A percentile compares a stretch with the other conserved stretches of the same genome.
Evolutionary conservation across 441 rosid genomes (phyloP).

Genomic region (Gossypium schwendimanii): DNA sequence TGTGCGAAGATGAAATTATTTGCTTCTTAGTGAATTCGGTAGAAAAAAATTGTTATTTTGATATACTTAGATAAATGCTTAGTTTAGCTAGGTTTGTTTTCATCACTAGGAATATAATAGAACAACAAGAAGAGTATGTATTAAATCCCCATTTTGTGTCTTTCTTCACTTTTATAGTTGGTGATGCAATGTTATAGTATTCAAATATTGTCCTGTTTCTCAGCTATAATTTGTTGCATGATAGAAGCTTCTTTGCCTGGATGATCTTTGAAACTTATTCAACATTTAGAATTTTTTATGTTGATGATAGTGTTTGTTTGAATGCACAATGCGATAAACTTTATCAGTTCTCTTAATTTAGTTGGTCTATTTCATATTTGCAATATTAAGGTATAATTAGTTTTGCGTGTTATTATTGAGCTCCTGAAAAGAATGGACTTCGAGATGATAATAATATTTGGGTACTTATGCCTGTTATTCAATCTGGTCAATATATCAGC

Average conservation of each 20-base stretch:
- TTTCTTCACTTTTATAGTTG: neutral
- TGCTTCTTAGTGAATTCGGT: neutral
- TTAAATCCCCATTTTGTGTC: neutral
- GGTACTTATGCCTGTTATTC: neutral
- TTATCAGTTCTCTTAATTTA: neutral
- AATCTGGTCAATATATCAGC: neutral
- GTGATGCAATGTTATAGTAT: neutral
- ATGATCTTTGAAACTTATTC: neutral
- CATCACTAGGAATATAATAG: neutral
- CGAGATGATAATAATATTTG: neutral
- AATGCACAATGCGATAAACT: neutral
- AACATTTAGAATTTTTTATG: neutral
- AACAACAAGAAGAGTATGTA: neutral
- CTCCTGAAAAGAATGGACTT: neutral
- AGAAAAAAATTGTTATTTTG: neutral
- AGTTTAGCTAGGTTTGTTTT: neutral
- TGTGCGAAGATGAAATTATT: neutral
- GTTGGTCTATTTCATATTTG: neutral
- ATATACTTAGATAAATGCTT: neutral
- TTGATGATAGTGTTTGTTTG: slow-evolving; percentile 1
- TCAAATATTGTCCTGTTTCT: neutral
- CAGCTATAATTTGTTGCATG: neutral
- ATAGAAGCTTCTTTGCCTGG: neutral
- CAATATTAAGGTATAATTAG: neutral
- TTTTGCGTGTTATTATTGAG: neutral